These are phyloP conservation scores for Schoenoplectus triqueter DNA, from an alignment of 202 grass and related monocot genomes.

Conservation along the genomic window DNA sequence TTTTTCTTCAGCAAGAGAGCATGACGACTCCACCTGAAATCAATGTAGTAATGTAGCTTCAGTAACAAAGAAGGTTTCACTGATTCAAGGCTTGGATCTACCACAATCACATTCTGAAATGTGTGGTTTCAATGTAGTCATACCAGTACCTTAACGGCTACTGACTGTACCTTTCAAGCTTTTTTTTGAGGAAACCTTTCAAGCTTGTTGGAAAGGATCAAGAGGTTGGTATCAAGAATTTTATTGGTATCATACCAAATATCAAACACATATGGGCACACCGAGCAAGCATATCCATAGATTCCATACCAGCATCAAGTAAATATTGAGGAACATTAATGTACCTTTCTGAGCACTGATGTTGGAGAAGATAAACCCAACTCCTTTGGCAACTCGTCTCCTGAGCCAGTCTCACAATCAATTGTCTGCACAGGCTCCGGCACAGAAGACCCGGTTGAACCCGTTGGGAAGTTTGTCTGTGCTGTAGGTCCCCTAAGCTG, in stretches of 20 bases:
- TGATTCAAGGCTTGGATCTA: neutral
- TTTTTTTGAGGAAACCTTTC: too few relatives aligned
- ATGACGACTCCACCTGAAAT: slow-evolving; percentile 35
- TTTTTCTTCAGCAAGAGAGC: slow-evolving; percentile 52
- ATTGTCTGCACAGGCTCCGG: slow-evolving; percentile 11
- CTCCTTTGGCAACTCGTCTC: slow-evolving; percentile 68
- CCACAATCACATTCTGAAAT: neutral
- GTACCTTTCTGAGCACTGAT: slow-evolving; percentile 81
- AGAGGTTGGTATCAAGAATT: too few relatives aligned
- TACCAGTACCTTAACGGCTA: neutral
- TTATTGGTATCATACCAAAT: too few relatives aligned
- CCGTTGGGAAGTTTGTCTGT: slow-evolving; percentile 64
- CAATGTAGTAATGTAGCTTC: neutral
- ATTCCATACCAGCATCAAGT: too few relatives aligned
- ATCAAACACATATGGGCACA: too few relatives aligned
- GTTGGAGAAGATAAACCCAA: slow-evolving; percentile 67
- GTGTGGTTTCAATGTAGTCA: neutral
- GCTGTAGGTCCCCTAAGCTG: slow-evolving; percentile 76
- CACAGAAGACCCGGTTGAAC: neutral
- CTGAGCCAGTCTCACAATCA: slow-evolving; percentile 8
- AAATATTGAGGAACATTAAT: too few relatives aligned
- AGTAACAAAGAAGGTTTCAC: neutral
- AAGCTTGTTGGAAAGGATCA: too few relatives aligned
- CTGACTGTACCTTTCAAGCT: neutral
- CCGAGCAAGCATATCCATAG: too few relatives aligned